These are phyloP conservation scores for Fusarium dlaminii DNA, from an alignment of 2,329 filamentous ascomycete genomes.

Conservation along the genomic window DNA sequence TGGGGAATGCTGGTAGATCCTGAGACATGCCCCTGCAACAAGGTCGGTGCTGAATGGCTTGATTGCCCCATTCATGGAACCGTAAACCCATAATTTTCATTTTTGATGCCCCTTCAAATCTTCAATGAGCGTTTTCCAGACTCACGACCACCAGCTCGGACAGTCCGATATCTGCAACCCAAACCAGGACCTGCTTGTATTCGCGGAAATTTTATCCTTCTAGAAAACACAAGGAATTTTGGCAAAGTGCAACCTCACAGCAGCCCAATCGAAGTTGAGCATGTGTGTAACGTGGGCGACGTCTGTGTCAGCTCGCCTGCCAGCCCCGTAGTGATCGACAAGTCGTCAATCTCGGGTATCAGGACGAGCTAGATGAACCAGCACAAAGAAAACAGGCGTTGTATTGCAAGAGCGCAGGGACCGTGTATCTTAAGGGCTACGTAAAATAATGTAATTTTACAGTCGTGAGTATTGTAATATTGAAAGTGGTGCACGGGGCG, in stretches of 20 bases:
- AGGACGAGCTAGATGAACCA: constrained; percentile 29
- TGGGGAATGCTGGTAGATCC: constrained; percentile 45
- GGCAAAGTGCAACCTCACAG: constrained; percentile 15
- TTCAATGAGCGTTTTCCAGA: constrained; percentile 23
- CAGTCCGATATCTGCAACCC: constrained; percentile 24
- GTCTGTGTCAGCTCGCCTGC: constrained; percentile 26
- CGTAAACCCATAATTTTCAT: constrained; percentile 22
- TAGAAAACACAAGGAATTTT: constrained; percentile 30
- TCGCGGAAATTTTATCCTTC: constrained; percentile 24
- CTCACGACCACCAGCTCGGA: constrained; percentile 17
- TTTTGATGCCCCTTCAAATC: constrained; percentile 37
- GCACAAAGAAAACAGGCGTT: constrained; percentile 11
- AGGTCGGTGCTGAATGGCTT: constrained; percentile 22
- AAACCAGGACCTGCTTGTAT: constrained; percentile 19
- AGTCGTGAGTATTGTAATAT: background rate
- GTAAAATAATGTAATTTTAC: constrained; percentile 11
- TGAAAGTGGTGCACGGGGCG: background rate
- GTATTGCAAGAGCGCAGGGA: constrained; percentile 4
- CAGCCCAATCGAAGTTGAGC: constrained; percentile 24
- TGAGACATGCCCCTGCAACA: constrained; percentile 39
- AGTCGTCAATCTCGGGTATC: constrained; percentile 45
- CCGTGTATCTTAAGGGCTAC: constrained; percentile 1
- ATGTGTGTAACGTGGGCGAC: constrained; percentile 30
- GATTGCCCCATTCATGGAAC: constrained; percentile 14
- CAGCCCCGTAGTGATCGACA: constrained; percentile 41